phyloP scores from a whole-genome alignment of 148 eudicot genomes.

The Spergularia bocconei region DNA sequence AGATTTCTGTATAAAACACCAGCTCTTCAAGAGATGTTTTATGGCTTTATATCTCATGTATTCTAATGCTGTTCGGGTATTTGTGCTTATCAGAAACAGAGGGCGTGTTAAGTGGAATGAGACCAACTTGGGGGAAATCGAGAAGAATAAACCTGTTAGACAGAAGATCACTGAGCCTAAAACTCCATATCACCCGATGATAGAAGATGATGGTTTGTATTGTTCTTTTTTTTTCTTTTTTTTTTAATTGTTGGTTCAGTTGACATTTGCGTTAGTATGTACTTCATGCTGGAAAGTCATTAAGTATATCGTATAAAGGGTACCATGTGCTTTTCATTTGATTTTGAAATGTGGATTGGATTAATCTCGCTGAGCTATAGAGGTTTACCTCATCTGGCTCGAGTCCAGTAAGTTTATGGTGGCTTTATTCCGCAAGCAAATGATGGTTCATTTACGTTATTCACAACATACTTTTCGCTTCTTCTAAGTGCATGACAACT shows the following conservation, averaged over 20 bases:
- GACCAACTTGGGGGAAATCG: constrained; percentile 75
- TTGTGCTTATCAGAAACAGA: constrained; percentile 35
- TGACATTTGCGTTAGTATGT: background rate
- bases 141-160: constrained; percentile 89
- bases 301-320: background rate
- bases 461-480: background rate
- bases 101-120: constrained; percentile 88
- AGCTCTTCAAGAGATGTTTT: background rate
- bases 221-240: no score
- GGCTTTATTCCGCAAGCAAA: background rate
- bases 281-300: background rate
- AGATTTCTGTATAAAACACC: background rate
- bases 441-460: background rate
- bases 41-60: background rate
- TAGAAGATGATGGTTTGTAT: constrained; percentile 58
- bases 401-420: background rate
- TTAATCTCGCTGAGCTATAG: no score
- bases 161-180: constrained; percentile 97
- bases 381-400: no score
- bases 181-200: constrained; percentile 87
- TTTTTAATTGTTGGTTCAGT: no score
- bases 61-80: constrained; percentile 1
- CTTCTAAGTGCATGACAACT: background rate
- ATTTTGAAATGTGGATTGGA: background rate
- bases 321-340: background rate